These are phyloP conservation scores for Platanthera guangdongensis DNA, from an alignment of 106 monocot species.

Conservation along the genomic window DNA sequence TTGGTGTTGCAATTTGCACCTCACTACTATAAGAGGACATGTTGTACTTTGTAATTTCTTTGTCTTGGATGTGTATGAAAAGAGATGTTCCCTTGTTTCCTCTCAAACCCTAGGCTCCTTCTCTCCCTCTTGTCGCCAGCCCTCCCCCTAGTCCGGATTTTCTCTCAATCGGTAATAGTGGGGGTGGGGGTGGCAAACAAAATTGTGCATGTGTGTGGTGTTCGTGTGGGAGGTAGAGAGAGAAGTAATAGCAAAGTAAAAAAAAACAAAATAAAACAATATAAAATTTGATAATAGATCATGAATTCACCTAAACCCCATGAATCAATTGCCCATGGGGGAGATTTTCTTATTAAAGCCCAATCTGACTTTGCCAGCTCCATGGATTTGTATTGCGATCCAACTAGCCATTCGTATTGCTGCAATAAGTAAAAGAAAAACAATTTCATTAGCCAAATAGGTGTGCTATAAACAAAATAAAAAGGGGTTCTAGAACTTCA, in stretches of 20 bases:
- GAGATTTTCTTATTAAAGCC: constrained; percentile 74
- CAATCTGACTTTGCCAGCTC: constrained; percentile 87
- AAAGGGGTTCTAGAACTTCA: neutral
- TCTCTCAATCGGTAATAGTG: too few relatives aligned
- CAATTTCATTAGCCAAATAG: neutral
- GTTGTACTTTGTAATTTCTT: too few relatives aligned
- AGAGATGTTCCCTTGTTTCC: too few relatives aligned
- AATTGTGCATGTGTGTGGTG: neutral
- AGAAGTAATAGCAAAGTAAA: neutral
- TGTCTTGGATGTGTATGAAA: too few relatives aligned
- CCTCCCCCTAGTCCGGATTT: too few relatives aligned
- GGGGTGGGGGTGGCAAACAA: too few relatives aligned
- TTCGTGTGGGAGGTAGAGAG: neutral
- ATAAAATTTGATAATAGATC: neutral
- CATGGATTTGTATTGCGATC: constrained; percentile 88
- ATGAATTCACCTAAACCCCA: constrained; percentile 80
- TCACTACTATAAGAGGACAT: too few relatives aligned
- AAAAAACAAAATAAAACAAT: neutral
- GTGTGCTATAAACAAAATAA: neutral
- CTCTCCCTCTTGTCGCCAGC: too few relatives aligned
- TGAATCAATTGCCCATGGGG: constrained; percentile 93
- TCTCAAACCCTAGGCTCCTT: too few relatives aligned
- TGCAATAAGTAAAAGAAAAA: constrained; percentile 24
- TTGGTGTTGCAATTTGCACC: too few relatives aligned
- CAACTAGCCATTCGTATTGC: constrained; percentile 96